phyloP scores from a whole-genome alignment of 176 grass and related monocot species.

The Oryza australiensis region DNA sequence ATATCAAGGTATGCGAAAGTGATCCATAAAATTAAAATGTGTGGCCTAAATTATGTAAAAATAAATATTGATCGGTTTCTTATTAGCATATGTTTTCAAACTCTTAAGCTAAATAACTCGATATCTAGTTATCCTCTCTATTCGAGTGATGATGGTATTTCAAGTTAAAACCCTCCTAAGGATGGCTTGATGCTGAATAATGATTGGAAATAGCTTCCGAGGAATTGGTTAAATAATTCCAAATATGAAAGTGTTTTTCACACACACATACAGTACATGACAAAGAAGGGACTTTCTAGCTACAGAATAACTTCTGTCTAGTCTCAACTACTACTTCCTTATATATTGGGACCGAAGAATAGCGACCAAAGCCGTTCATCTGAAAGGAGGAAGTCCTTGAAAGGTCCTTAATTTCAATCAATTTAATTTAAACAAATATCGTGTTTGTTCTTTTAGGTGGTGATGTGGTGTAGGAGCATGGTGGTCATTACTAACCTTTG shows the following conservation, averaged over 20 bases:
- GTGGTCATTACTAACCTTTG: conserved; percentile 11
- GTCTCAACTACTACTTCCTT: not conserved
- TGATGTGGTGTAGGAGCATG: conserved; percentile 1
- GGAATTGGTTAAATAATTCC: not conserved
- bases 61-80: too few species aligned
- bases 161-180: too few species aligned
- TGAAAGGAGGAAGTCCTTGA: not conserved
- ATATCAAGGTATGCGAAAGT: too few species aligned
- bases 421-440: not conserved
- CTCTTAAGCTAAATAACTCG: too few species aligned
- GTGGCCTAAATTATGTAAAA: too few species aligned
- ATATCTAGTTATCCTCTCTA: too few species aligned
- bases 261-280: not conserved
- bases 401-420: not conserved
- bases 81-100: too few species aligned
- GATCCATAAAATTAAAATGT: too few species aligned
- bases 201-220: not conserved
- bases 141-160: too few species aligned
- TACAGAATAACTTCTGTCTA: not conserved
- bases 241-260: not conserved
- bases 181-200: not conserved
- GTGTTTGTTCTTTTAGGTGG: not conserved
- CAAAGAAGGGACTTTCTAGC: not conserved
- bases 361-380: not conserved
- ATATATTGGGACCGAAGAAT: not conserved